These are phyloP conservation scores for Eucalyptus cloeziana DNA, from an alignment of 345 rosid species.

Conservation along the genomic window DNA sequence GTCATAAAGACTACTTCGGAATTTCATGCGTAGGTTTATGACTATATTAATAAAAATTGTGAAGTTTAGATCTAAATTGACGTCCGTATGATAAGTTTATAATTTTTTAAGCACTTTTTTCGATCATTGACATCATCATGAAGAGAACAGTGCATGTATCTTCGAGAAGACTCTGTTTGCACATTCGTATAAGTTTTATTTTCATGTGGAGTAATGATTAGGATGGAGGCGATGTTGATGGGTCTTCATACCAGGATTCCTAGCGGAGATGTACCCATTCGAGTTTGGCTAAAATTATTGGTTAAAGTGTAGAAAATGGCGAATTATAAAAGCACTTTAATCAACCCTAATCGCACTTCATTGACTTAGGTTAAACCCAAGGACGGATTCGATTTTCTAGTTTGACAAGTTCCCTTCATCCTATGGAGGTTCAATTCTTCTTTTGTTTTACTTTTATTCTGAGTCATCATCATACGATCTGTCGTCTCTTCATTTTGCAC, in stretches of 20 bases:
- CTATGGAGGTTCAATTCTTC: neutral
- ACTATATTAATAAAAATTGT: too few relatives aligned
- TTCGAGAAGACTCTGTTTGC: neutral
- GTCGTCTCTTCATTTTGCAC: neutral
- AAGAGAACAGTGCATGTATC: neutral
- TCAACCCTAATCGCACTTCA: neutral
- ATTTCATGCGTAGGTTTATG: accelerated
- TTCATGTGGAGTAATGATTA: neutral
- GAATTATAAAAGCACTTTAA: neutral
- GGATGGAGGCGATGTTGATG: neutral
- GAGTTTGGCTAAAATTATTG: neutral
- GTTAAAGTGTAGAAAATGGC: neutral
- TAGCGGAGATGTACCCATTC: neutral
- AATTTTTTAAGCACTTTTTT: neutral
- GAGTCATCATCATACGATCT: neutral
- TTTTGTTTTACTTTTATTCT: neutral
- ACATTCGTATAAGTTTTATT: neutral
- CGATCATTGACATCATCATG: neutral
- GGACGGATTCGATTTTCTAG: neutral
- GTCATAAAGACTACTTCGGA: neutral
- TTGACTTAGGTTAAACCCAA: neutral
- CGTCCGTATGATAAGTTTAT: too few relatives aligned
- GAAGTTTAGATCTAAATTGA: neutral
- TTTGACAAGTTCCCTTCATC: neutral
- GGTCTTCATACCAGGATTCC: neutral